Conservation (phyloP, 2,329 filamentous ascomycete genomes). For the Fusarium aywerte region DNA sequence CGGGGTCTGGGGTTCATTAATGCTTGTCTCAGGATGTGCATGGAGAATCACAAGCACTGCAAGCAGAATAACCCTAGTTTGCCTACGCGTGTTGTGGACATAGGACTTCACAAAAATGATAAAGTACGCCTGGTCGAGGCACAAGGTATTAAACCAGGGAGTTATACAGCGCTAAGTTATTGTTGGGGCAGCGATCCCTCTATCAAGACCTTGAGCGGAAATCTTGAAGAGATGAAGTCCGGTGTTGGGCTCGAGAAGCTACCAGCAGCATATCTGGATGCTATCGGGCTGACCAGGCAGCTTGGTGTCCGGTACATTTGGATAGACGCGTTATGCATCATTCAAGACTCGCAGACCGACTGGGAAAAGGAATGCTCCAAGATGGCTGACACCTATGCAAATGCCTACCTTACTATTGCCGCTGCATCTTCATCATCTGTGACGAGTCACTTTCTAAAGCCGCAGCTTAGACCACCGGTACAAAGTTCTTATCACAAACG, state of each 20-base stretch:
- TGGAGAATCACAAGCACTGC: constrained; percentile 11
- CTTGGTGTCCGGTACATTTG: constrained; percentile 29
- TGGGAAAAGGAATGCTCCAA: constrained; percentile 34
- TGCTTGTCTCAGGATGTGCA: constrained; percentile 18
- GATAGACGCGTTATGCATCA: constrained; percentile 39
- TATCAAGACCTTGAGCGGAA: constrained; percentile 9
- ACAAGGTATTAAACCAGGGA: neutral
- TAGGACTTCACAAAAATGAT: neutral
- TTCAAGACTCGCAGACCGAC: constrained; percentile 25
- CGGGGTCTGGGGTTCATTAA: constrained; percentile 21
- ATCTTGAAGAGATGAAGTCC: constrained; percentile 9
- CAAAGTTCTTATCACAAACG: neutral
- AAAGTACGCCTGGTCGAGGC: constrained; percentile 13
- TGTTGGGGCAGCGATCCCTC: constrained; percentile 28
- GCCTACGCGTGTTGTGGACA: constrained; percentile 29
- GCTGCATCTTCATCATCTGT: constrained; percentile 32
- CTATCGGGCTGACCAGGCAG: constrained; percentile 4
- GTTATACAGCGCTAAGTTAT: constrained; percentile 38
- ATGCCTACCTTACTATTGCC: constrained; percentile 31
- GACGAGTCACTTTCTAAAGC: constrained; percentile 14
- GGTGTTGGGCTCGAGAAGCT: constrained; percentile 10
- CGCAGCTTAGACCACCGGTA: neutral
- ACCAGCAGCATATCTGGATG: constrained; percentile 26
- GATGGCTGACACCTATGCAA: constrained; percentile 34
- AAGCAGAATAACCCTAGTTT: neutral